phyloP scores from a whole-genome alignment of 2,329 filamentous ascomycete species.

The Microdochium trichocladiopsis region DNA sequence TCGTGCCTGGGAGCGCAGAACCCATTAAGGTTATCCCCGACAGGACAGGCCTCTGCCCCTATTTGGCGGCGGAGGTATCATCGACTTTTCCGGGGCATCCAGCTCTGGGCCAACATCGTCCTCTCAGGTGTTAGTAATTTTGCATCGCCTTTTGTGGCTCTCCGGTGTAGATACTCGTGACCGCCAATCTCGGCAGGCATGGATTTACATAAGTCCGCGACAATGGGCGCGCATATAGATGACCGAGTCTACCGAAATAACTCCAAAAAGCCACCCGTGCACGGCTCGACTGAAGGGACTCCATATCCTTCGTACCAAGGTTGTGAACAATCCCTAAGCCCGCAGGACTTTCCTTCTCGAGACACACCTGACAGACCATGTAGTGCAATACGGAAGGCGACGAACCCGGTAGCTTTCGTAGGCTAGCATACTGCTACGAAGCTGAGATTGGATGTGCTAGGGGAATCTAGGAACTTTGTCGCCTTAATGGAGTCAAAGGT shows the following conservation, averaged over 20 bases:
- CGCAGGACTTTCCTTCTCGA: not conserved
- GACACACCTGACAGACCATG: not conserved
- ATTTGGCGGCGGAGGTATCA: not conserved
- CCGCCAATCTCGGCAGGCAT: not conserved
- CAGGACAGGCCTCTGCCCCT: not conserved
- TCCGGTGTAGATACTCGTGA: not conserved
- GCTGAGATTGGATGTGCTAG: not conserved
- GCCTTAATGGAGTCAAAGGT: not conserved
- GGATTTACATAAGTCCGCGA: not conserved
- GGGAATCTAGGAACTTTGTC: not conserved
- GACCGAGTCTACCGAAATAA: not conserved
- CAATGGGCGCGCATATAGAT: not conserved
- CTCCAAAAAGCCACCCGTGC: not conserved
- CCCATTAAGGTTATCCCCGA: not conserved
- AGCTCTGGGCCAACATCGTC: not conserved
- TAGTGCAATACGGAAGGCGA: not conserved
- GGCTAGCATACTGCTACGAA: not conserved
- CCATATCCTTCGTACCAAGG: not conserved
- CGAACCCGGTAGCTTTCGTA: not conserved
- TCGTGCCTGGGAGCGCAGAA: not conserved
- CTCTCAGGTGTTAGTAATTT: not conserved
- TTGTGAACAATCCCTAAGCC: not conserved
- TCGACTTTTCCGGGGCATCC: not conserved
- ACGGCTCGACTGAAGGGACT: not conserved
- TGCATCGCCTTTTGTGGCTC: not conserved